Evolutionary conservation across 2,329 filamentous ascomycete species (phyloP), one percentile per base, ranked within the genome.

Genomic region (Dothiorella sarmentorum): DNA sequence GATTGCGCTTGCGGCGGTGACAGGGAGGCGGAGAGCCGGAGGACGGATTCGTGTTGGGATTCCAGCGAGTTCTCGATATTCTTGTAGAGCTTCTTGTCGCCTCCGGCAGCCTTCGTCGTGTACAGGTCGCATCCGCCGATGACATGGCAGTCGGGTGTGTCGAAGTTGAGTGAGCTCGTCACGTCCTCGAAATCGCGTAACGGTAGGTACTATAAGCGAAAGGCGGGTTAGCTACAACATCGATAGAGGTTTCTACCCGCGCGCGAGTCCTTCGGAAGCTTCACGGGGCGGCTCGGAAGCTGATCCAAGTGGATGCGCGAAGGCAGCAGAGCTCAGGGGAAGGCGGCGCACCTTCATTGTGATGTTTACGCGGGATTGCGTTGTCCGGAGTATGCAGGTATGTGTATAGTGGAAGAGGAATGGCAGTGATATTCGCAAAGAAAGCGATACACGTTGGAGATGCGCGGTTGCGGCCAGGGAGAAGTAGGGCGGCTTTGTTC

Each of bases 21-120:
- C 18, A 97, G 81, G 47, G 90, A 92, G 17, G 90, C 90, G 27
- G 93, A 92, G 26, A 96, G 84, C 63, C 91, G 88, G 51, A 97
- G 80, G 1, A 96, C 84, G 7, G 91, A 90, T 66, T 91, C 89
- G 80, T 97, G 91, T 73, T 96, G 91, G 35, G 89, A 89, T 73
- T 95, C 91, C 60, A 99, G 84, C 27, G 90, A 91, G 69, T 89
- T 86, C 71, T 97, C 92, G 70, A 99, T 97, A 71, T 88, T 90
- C 76, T 92, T 95, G 80, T 97, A 97, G 7, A 99, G 81, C 72
- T 97, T 97, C 83, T 97, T 97, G 73, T 99, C 94, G 63, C 88
- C 87, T 44, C 92, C 91, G 58, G 93, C 91, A 27, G 94, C 92
- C 76, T 99, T 99, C 24, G 92, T 97, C 9, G 93, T 97, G 80